These are phyloP conservation scores for Ophidiomyces ophidiicola DNA, from an alignment of 2,329 filamentous ascomycete species.

Conservation along the genomic window DNA sequence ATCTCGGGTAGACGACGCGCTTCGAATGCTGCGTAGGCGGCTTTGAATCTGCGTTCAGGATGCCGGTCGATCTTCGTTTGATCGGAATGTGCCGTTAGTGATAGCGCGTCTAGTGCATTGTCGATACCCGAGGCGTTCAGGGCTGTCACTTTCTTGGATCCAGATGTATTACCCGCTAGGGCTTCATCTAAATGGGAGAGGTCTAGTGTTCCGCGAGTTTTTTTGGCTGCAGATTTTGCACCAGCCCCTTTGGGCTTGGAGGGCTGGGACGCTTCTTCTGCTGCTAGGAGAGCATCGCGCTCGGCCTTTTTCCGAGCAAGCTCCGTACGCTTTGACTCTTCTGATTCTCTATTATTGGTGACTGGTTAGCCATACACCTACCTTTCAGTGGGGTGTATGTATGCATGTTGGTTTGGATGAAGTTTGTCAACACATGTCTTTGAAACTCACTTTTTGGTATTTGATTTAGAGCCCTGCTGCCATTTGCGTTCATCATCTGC, in stretches of 20 bases:
- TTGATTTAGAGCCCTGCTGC: constrained; percentile 74
- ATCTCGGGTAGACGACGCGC: constrained; percentile 73
- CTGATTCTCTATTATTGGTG: constrained; percentile 55
- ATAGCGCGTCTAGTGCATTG: constrained; percentile 79
- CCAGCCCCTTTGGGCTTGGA: constrained; percentile 46
- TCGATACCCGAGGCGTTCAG: constrained; percentile 83
- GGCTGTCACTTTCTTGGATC: constrained; percentile 40
- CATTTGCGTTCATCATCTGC: constrained; percentile 64
- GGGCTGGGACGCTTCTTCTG: constrained; percentile 62
- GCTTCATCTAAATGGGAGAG: constrained; percentile 60
- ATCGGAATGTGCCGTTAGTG: constrained; percentile 47
- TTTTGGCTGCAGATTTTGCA: constrained; percentile 39
- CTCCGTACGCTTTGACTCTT: constrained; percentile 72
- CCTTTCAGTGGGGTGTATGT: no score
- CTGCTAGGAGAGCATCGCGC: constrained; percentile 66
- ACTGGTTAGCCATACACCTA: not conserved
- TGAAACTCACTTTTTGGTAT: constrained; percentile 72
- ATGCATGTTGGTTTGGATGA: no score
- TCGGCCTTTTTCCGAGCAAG: constrained; percentile 83
- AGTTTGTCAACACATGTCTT: no score
- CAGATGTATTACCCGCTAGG: constrained; percentile 23
- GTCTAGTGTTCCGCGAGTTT: constrained; percentile 55
- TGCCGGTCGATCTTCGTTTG: constrained; percentile 69
- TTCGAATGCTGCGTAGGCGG: constrained; percentile 72
- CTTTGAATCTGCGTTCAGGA: constrained; percentile 76